phyloP scores from a whole-genome alignment of 2,329 filamentous ascomycete species.

The Aspergillus sclerotialis region DNA sequence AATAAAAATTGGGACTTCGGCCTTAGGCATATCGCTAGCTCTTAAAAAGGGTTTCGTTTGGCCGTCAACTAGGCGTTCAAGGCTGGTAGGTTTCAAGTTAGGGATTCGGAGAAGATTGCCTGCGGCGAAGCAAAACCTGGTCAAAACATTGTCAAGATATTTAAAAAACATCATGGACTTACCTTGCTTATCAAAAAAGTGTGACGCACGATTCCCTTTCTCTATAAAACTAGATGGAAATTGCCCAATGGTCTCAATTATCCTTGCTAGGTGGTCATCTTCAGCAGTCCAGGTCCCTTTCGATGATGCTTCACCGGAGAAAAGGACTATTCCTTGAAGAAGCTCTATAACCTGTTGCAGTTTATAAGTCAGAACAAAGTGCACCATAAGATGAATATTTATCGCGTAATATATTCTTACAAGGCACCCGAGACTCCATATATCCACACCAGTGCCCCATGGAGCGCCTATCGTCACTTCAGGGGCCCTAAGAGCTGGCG shows the following conservation, averaged over 20 bases:
- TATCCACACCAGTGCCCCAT: conserved; percentile 19
- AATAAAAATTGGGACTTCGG: conserved; percentile 18
- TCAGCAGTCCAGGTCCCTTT: conserved; percentile 18
- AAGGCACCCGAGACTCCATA: conserved; percentile 24
- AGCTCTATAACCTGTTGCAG: conserved; percentile 14
- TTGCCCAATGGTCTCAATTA: conserved; percentile 16
- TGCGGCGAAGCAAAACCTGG: conserved; percentile 4
- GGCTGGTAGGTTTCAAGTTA: conserved; percentile 13
- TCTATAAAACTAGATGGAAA: conserved; percentile 13
- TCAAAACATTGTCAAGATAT: too few relatives aligned
- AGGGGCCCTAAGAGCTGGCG: conserved; percentile 13
- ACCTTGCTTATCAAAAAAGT: conserved; percentile 17
- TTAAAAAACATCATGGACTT: conserved; percentile 3
- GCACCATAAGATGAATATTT: background rate
- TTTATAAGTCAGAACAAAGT: background rate
- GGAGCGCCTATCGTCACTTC: conserved; percentile 20
- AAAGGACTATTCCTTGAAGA: conserved; percentile 18
- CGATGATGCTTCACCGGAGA: conserved; percentile 14
- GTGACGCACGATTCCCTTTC: conserved; percentile 9
- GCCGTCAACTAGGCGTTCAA: conserved; percentile 17
- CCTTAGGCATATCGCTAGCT: conserved; percentile 17
- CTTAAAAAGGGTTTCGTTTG: conserved; percentile 15
- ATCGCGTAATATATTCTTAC: conserved; percentile 11
- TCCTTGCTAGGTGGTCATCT: conserved; percentile 19
- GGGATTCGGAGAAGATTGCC: conserved; percentile 18